These are phyloP conservation scores for Scleroderma bovista DNA, from an alignment of 768 basidiomycete species.

Conservation along the genomic window DNA sequence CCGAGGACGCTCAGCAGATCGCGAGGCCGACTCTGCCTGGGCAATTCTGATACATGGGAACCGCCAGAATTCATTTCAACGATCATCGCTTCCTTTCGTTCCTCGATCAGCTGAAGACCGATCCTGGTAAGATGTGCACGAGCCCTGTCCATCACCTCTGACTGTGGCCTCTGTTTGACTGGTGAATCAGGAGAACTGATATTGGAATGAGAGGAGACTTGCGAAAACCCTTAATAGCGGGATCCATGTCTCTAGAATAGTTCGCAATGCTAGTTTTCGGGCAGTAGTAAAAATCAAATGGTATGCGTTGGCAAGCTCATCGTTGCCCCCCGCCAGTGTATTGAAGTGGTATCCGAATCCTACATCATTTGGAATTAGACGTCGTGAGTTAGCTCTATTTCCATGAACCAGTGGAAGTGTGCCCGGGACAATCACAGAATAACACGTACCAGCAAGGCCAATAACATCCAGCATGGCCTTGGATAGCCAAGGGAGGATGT, in stretches of 20 bases:
- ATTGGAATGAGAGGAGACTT: constrained; percentile 5
- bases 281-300: constrained; percentile 48
- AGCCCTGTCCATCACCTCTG: constrained; percentile 37
- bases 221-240: constrained; percentile 50
- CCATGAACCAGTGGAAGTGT: neutral
- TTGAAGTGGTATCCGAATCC: constrained; percentile 56
- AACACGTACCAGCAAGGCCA: constrained; percentile 52
- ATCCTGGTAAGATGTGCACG: constrained; percentile 46
- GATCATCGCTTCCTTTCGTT: constrained; percentile 39
- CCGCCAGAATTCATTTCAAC: constrained; percentile 18
- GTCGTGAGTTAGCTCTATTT: neutral
- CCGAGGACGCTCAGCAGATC: constrained; percentile 55
- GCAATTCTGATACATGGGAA: constrained; percentile 7
- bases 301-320: constrained; percentile 54
- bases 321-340: constrained; percentile 41
- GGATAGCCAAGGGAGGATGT: constrained; percentile 61
- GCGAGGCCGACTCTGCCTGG: constrained; percentile 28
- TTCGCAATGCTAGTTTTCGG: constrained; percentile 46
- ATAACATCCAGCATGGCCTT: constrained; percentile 74
- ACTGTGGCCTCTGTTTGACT: constrained; percentile 38
- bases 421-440: neutral
- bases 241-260: constrained; percentile 54
- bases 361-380: constrained; percentile 9
- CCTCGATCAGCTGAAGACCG: constrained; percentile 46
- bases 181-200: neutral